Evolutionary conservation across 805 yeast genomes (phyloP).

Genomic region (Kodamaea neixiangensis): DNA sequence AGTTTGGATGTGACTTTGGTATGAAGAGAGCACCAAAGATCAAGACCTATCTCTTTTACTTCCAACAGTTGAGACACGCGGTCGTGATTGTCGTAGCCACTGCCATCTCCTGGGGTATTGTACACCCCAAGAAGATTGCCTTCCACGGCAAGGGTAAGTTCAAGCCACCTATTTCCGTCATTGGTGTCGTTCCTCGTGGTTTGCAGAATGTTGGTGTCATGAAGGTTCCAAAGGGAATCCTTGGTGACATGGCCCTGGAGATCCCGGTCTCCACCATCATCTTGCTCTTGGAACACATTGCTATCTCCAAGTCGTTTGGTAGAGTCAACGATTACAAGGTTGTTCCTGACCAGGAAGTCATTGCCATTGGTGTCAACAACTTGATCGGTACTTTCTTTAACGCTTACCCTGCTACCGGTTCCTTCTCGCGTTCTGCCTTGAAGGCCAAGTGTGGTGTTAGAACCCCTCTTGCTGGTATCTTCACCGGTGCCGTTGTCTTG

Average conservation of each 20-base stretch:
- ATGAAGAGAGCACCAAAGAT: conserved; percentile 65
- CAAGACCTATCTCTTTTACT: conserved; percentile 63
- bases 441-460: conserved; percentile 94
- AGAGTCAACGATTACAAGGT: conserved; percentile 88
- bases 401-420: conserved; percentile 96
- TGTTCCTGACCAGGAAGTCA: conserved; percentile 88
- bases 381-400: conserved; percentile 87
- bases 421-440: conserved; percentile 91
- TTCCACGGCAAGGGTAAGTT: conserved; percentile 33
- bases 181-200: conserved; percentile 84
- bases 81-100: conserved; percentile 81
- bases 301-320: conserved; percentile 92
- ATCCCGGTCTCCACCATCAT: conserved; percentile 85
- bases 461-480: conserved; percentile 90
- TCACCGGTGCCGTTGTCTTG: conserved; percentile 85
- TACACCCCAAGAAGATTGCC: conserved; percentile 45
- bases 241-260: conserved; percentile 65
- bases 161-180: conserved; percentile 53
- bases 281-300: conserved; percentile 85
- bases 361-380: conserved; percentile 92
- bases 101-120: conserved; percentile 76
- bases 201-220: conserved; percentile 74
- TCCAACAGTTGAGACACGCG: conserved; percentile 78
- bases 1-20: conserved; percentile 58
- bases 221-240: conserved; percentile 60